Evolutionary conservation across 257 asterid species (phyloP), one percentile per base, ranked within the genome.

Genomic region (Parsonsia alboflavescens): DNA sequence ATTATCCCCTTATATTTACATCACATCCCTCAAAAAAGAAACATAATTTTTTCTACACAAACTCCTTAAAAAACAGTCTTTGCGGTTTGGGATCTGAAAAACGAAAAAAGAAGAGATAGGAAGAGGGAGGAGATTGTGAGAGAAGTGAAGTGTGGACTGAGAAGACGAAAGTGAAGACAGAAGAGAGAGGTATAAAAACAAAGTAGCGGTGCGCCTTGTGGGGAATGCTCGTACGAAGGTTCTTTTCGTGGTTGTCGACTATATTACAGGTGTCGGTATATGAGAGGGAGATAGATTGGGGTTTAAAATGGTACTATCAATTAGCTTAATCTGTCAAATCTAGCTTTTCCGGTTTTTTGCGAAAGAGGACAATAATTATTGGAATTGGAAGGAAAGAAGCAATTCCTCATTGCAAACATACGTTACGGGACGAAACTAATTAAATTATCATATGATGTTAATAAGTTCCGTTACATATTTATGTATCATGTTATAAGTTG

Each of bases 61-160:
- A 45, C 54, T 68, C 0, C 22, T n/a, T 15, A 17, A 0, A 50
- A 53, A 16, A 21, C 12, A 7, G 72, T 74, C 28, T 26, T 68
- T 28, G n/a, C n/a, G 44, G 66, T 13, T 45, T 53, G 74, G 81
- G 81, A 78, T 67, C 79, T 70, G 74, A 49, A 7, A 70, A 53
- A 53, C 17, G n/a, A n/a, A n/a, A n/a, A n/a, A n/a, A n/a, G n/a
- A n/a, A n/a, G n/a, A n/a, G n/a, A n/a, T 13, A 53, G 21, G 7
- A 11, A n/a, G 69, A 67, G 28, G 66, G 30, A 19, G 49, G 44
- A 39, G 68, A 39, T 19, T 39, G 22, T 1, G 46, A 30, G 65
- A 39, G 49, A 10, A 36, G 63, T 41, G 44, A 10, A 64, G 52
- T 10, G 39, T 56, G 64, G 24, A 2, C 10, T 11, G 36, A 57